Base-by-base conservation (phyloP, 306 rosid species). In the Dryas octopetala region DNA sequence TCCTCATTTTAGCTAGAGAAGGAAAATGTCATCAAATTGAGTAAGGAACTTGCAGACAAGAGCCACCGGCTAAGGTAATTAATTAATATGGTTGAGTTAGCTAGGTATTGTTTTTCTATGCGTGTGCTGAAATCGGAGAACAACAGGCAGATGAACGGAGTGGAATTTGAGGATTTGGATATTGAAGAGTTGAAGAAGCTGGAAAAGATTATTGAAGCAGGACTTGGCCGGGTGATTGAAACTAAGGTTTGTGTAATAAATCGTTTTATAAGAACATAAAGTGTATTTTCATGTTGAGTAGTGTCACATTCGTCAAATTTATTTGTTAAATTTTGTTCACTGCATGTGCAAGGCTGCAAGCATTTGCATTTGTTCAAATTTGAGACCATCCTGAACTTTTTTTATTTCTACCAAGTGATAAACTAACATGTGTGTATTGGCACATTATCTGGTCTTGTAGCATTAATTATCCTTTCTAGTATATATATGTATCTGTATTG, bases 21-120 rank as follows among this genome's bases (percentile, higher is more conserved):
- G 17, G 7, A 49, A n/a, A 53, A 43, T 40, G 11, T 44, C 57
- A 10, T 44, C 46, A 61, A 68, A 72, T 55, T 84, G 87, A 54
- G 54, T 15, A 76, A 76, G 75, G 84, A 76, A 73, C 73, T 80
- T 66, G 84, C 69, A 62, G 77, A 80, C 4, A 84, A 54, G 82
- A 62, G 40, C 71, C 73, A 46, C 32, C 66, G 26, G 47, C 71
- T 84, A 6, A 80, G 84, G 84, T 84, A 70, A n/a, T 17, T 16
- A 32, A 13, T 19, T 32, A 32, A 32, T 32, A 32, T 32, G 38
- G 38, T 32, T 32, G 38, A 32, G 38, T 32, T 32, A 32, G 38
- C 38, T 32, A 32, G 38, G 38, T 32, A 32, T 32, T 32, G 2
- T 32, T 23, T 32, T 32, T 32, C 38, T 32, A 32, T 32, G 2